These are phyloP conservation scores for Colletotrichum camelliae DNA, from an alignment of 2,329 filamentous ascomycete species.

Conservation along the genomic window DNA sequence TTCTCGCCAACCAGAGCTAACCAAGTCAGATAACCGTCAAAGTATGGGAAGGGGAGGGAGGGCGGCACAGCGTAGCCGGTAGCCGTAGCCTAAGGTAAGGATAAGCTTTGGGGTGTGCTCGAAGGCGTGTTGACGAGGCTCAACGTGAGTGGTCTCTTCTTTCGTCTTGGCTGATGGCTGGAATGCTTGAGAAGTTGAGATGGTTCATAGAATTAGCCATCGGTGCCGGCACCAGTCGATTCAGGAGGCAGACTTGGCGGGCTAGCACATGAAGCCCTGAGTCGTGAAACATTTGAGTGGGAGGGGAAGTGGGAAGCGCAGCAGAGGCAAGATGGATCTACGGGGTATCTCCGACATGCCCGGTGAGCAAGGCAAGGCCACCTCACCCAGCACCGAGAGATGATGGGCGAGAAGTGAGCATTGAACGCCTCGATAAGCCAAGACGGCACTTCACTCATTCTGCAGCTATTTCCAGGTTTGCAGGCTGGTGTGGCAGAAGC, in stretches of 20 bases:
- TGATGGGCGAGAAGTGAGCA: background rate
- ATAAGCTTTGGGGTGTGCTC: slow-evolving; percentile 6
- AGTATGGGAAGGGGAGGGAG: background rate
- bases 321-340: slow-evolving; percentile 1
- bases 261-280: background rate
- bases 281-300: slow-evolving; percentile 16
- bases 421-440: background rate
- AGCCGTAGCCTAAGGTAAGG: background rate
- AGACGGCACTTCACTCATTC: background rate
- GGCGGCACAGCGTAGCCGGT: background rate
- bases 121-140: slow-evolving; percentile 15
- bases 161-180: slow-evolving; percentile 13
- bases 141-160: slow-evolving; percentile 8
- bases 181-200: slow-evolving; percentile 19
- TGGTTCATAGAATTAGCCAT: background rate
- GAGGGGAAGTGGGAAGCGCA: slow-evolving; percentile 10
- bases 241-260: slow-evolving; percentile 15
- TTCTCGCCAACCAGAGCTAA: background rate
- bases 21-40: background rate
- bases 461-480: background rate
- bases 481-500: background rate
- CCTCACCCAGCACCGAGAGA: background rate
- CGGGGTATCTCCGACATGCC: slow-evolving; percentile 15
- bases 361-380: background rate
- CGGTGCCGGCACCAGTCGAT: slow-evolving; percentile 4